Conservation (phyloP, 164 flowering plant species). For the Vitis amurensis region DNA sequence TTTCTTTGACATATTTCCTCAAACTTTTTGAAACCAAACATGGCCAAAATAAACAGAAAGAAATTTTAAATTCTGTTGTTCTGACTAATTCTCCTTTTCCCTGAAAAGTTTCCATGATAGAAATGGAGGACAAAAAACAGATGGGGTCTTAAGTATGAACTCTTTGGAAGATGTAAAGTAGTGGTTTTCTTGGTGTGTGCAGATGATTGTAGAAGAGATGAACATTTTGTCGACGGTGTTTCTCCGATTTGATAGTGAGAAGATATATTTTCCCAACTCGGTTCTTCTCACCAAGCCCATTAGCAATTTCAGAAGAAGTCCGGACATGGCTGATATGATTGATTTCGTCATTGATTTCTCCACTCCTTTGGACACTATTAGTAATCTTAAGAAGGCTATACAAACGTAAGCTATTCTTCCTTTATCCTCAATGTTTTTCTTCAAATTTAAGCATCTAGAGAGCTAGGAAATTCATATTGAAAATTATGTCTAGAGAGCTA, state of each 20-base stretch:
- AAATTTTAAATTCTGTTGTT: too few relatives aligned
- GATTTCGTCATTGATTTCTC: slow-evolving; percentile 28
- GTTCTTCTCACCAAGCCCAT: slow-evolving; percentile 34
- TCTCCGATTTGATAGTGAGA: slow-evolving; percentile 35
- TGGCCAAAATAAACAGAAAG: too few relatives aligned
- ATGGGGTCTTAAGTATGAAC: too few relatives aligned
- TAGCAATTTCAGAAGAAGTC: slow-evolving; percentile 39
- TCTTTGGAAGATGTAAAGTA: too few relatives aligned
- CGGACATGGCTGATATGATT: slow-evolving; percentile 36
- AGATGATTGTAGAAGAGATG: slow-evolving; percentile 78
- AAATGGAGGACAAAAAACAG: too few relatives aligned
- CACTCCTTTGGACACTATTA: slow-evolving; percentile 29
- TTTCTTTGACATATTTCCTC: too few relatives aligned
- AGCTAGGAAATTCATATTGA: background rate
- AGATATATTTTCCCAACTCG: slow-evolving; percentile 36
- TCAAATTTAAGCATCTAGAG: background rate
- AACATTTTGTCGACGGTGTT: slow-evolving; percentile 60
- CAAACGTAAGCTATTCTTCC: slow-evolving; percentile 29
- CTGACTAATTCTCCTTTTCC: too few relatives aligned
- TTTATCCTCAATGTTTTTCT: background rate
- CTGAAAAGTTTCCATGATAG: too few relatives aligned
- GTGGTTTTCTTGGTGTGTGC: slow-evolving; percentile 6
- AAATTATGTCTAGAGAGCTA: background rate
- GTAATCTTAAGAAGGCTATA: slow-evolving; percentile 37
- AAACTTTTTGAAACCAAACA: too few relatives aligned